A percentile compares a stretch with the other conserved stretches of the same genome.
Evolutionary conservation across 129 eudicot species (phyloP).

Genomic region (Rutidosis leptorrhynchoides): DNA sequence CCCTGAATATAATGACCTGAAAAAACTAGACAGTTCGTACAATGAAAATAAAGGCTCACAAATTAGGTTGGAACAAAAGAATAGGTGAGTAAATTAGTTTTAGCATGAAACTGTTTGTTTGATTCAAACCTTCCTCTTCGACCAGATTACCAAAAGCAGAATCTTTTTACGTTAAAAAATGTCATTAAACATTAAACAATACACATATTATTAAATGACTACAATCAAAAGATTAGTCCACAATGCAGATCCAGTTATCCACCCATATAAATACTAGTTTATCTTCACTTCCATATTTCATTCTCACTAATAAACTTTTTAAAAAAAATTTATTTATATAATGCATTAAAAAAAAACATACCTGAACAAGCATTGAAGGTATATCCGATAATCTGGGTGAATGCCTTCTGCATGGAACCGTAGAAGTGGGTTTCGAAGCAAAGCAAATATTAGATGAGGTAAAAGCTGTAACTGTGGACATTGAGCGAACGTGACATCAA

Average conservation of each 20-base stretch:
- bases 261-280: background rate
- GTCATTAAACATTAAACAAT: background rate
- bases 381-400: conserved; percentile 95
- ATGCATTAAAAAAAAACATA: too few species aligned
- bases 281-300: background rate
- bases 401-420: conserved; percentile 98
- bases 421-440: conserved; percentile 79
- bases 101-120: too few species aligned
- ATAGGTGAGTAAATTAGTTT: too few species aligned
- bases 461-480: conserved; percentile 91
- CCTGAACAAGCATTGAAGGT: conserved; percentile 96
- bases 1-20: background rate
- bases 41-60: background rate
- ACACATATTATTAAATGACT: background rate
- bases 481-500: conserved; percentile 81
- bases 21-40: background rate
- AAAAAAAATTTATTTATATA: too few species aligned
- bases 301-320: background rate
- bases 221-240: background rate
- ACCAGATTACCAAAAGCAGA: background rate
- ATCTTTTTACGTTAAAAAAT: background rate
- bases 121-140: background rate
- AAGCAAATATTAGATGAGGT: conserved; percentile 87
- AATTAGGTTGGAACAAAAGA: too few species aligned
- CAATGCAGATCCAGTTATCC: background rate